Evolutionary conservation across 1,284 basidiomycete genomes (phyloP), one percentile per base, ranked within the genome.

Genomic region (Irpex sp.): DNA sequence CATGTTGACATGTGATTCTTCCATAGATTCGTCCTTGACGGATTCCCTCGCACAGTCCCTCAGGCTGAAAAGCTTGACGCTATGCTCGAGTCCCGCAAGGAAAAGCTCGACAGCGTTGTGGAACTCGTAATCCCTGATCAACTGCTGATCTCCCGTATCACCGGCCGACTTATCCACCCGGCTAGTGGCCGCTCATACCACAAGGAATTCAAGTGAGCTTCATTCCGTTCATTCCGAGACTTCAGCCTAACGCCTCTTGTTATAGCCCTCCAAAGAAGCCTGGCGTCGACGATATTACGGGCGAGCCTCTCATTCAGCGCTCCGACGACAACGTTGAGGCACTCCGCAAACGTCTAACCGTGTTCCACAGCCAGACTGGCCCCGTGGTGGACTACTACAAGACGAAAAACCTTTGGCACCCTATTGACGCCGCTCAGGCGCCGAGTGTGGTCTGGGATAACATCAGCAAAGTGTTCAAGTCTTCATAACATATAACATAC

Each of bases 371-470:
- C 60, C 96, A 97, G 78, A 99, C 97, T 21, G 92, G 91, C 3
- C 96, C 96, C 37, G 97, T 99, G 34, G 92, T 96, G n/a, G 94
- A 94, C 61, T 98, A 97, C 82, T 99, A 99, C 87, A 93, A 92
- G 78, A 84, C 85, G 70, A 91, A 94, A 72, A 91, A 93, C 58
- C 84, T 97, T 60, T 97, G 94, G 94, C 81, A 84, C 62, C 91
- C 90, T 54, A 85, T 99, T 68, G 97, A 99, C 74, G 97, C 96
- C 63, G 92, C 96, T 34, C 97, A 98, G 80, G 86, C 89, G 52
- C 97, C 97, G 15, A 85, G 82, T 66, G 84, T 97, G 64, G 96
- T 98, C 34, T 98, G 96, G 96, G 87, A 91, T 68, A 88, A 87
- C 77, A 79, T 98, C 70, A 79, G 82, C 64, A 83, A 85, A 70